Base-by-base conservation (phyloP, 2,329 filamentous ascomycete species). In the Thielaviopsis populi region DNA sequence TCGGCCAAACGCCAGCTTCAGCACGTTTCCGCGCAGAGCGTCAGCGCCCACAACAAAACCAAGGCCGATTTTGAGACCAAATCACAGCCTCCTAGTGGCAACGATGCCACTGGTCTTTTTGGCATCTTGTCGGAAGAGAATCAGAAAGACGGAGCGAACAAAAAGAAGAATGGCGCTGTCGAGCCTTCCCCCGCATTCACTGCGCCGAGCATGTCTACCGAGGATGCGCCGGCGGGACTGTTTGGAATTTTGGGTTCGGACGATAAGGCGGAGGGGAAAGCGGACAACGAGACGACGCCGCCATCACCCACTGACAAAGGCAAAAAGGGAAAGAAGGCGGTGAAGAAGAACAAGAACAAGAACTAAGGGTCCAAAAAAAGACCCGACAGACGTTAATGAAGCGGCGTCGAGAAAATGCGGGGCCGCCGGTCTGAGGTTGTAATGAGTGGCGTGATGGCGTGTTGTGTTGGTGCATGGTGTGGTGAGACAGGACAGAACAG, bases 251-350 rank as follows among this genome's bases (percentile, higher is more conserved):
- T 66, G 30, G 58, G 48, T 22, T 46, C 54, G 37, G 50, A 37
- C 11, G 22, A 61, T 46, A 19, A 62, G 22, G 19, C 54, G 17
- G 59, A 56, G 27, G 41, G 24, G 15, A n/a, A 24, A 5, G 27
- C 19, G 4, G 41, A 40, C 13, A 17, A 46, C 30, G 50, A 59
- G 50, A 42, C 48, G 43, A 2, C 8, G n/a, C n/a, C 30, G 43
- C n/a, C 13, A 27, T 53, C 30, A 33, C 3, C 27, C 1, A 10
- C 3, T 17, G 50, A 37, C 27, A 27, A 40, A 22, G 27, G 42
- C 27, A 66, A 66, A 37, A 66, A 59, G 27, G 40, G n/a, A 37
- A 66, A 59, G 58, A 66, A 66, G 37, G 11, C 17, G 11, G 30
- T 7, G 3, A 33, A 33, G 30, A 33, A 33, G 30, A 33, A 33